phyloP scores from a whole-genome alignment of 2,329 filamentous ascomycete species.

The Bipolaris sorokiniana region DNA sequence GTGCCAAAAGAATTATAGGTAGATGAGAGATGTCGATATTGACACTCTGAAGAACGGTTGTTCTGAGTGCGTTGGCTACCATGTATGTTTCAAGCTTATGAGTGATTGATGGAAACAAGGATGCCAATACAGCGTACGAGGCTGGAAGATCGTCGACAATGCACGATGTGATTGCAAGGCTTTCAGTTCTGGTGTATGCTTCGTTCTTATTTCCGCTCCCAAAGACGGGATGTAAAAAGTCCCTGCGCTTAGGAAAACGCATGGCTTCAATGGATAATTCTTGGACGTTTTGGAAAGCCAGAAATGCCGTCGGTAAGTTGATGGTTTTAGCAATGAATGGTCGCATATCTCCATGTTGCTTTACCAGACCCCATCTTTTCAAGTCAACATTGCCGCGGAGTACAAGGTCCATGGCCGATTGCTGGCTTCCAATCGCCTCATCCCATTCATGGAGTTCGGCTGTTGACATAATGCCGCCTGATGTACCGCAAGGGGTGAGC shows the following conservation, averaged over 20 bases:
- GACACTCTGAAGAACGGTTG: conserved; percentile 61
- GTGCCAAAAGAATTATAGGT: conserved; percentile 68
- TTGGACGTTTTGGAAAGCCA: background rate
- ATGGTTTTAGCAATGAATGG: conserved; percentile 27
- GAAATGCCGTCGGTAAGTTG: background rate
- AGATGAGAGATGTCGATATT: conserved; percentile 57
- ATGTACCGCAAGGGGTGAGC: conserved; percentile 31
- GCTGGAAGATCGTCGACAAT: conserved; percentile 55
- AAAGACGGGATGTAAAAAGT: conserved; percentile 61
- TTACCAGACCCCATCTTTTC: conserved; percentile 35
- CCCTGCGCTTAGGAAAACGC: conserved; percentile 61
- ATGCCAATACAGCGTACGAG: conserved; percentile 56
- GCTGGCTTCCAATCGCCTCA: conserved; percentile 15
- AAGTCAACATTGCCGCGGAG: conserved; percentile 2
- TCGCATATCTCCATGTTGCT: conserved; percentile 25
- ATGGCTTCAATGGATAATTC: conserved; percentile 23
- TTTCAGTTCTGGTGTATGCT: conserved; percentile 53
- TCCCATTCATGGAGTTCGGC: conserved; percentile 26
- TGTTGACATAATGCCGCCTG: conserved; percentile 9
- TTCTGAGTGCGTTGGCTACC: conserved; percentile 65
- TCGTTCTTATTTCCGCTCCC: conserved; percentile 19
- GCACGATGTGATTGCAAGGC: conserved; percentile 58
- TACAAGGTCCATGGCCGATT: conserved; percentile 23
- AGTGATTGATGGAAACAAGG: conserved; percentile 75
- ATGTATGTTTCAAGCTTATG: conserved; percentile 71